phyloP scores from a whole-genome alignment of 192 early-diverging fungal genomes.

The Gamsiella multidivaricata region DNA sequence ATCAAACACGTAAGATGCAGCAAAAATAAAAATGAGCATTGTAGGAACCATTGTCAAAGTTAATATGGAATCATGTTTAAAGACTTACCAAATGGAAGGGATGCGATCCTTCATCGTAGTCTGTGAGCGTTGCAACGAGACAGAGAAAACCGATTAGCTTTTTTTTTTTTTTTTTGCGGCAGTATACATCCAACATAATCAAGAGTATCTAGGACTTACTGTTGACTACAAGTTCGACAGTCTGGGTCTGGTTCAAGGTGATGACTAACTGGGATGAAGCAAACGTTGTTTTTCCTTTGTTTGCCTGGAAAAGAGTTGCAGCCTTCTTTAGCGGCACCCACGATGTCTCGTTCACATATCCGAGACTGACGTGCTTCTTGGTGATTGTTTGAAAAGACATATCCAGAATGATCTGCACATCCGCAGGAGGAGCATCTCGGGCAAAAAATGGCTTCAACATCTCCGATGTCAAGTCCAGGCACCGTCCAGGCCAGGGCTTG shows the following conservation, averaged over 20 bases:
- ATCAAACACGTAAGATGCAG: background rate
- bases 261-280: conserved; percentile 5
- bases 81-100: conserved; percentile 49
- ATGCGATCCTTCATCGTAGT: conserved; percentile 32
- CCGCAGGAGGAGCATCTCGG: conserved; percentile 10
- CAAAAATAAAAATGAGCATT: background rate
- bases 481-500: conserved; percentile 2
- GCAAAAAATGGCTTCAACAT: conserved; percentile 27
- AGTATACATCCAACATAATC: too few species aligned
- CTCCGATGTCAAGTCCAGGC: conserved; percentile 10
- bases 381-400: conserved; percentile 15
- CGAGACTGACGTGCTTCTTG: background rate
- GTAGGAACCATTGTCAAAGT: background rate
- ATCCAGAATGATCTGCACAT: conserved; percentile 7
- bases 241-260: conserved; percentile 8
- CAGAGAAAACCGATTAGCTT: too few species aligned
- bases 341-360: conserved; percentile 24
- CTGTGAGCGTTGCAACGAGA: background rate
- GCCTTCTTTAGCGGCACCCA: conserved; percentile 19
- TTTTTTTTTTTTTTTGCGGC: background rate
- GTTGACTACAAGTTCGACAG: conserved; percentile 35
- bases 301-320: conserved; percentile 18
- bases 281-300: background rate
- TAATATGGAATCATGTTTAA: background rate
- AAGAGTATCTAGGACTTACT: conserved; percentile 29